These are phyloP conservation scores for Pelargonium australe DNA, from an alignment of 441 rosid genomes.

Conservation along the genomic window DNA sequence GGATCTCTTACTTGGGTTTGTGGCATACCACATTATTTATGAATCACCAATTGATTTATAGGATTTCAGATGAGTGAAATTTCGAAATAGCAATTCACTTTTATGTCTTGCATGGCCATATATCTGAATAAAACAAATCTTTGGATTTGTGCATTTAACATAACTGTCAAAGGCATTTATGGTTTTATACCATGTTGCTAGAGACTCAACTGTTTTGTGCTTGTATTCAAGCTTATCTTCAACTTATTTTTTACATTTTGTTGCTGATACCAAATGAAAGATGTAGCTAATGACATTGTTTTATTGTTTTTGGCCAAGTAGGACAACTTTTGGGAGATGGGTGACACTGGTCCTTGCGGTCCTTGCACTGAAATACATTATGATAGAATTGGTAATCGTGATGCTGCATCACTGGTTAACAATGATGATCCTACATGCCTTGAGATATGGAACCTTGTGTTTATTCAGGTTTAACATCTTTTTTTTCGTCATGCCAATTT, in stretches of 20 bases:
- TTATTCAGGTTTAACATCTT: slow-evolving; percentile 72
- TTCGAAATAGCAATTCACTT: background rate
- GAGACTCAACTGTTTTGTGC: too few relatives aligned
- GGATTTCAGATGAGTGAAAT: background rate
- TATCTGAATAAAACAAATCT: too few relatives aligned
- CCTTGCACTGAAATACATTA: slow-evolving; percentile 97
- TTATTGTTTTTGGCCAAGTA: slow-evolving; percentile 20
- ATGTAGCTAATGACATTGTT: too few relatives aligned
- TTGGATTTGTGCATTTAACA: too few relatives aligned
- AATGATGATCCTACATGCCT: slow-evolving; percentile 94
- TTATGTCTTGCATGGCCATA: background rate
- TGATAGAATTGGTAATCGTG: slow-evolving; percentile 82
- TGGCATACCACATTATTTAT: background rate
- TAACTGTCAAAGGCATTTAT: too few relatives aligned
- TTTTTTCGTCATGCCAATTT: background rate
- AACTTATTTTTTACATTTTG: too few relatives aligned
- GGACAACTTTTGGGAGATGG: slow-evolving; percentile 99
- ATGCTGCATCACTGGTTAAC: slow-evolving; percentile 77
- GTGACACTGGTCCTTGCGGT: slow-evolving; percentile 98
- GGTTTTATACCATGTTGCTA: too few relatives aligned
- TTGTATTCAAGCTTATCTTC: too few relatives aligned
- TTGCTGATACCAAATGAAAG: too few relatives aligned
- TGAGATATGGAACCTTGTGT: slow-evolving; percentile 99
- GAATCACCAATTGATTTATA: background rate
- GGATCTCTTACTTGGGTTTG: background rate